Evolutionary conservation across 2,329 filamentous ascomycete genomes (phyloP).

Genomic region (Magnaporthiopsis rhizophila): DNA sequence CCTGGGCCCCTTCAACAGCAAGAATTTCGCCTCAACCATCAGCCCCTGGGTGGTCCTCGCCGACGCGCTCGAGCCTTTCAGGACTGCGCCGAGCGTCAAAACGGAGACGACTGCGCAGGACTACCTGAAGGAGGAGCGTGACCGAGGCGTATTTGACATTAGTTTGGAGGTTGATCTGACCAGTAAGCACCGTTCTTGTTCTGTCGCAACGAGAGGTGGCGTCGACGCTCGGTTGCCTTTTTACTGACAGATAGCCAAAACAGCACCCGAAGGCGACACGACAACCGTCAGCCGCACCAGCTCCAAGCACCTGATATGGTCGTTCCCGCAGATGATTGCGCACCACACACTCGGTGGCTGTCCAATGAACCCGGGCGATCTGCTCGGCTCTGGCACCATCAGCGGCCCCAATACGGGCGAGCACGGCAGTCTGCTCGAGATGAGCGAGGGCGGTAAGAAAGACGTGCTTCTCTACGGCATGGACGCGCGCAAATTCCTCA

Average conservation of each 20-base stretch:
- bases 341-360: slow-evolving; percentile 76
- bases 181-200: not conserved
- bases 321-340: slow-evolving; percentile 76
- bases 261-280: slow-evolving; percentile 36
- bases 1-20: slow-evolving; percentile 72
- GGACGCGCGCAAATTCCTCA: slow-evolving; percentile 33
- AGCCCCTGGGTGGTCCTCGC: slow-evolving; percentile 72
- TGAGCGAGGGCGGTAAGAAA: slow-evolving; percentile 36
- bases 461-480: slow-evolving; percentile 31
- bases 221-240: not conserved
- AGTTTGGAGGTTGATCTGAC: slow-evolving; percentile 9
- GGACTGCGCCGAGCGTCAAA: slow-evolving; percentile 21
- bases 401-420: slow-evolving; percentile 29
- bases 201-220: too few species aligned
- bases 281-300: slow-evolving; percentile 54
- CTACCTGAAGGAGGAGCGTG: slow-evolving; percentile 50
- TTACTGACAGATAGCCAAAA: not conserved
- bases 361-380: slow-evolving; percentile 37
- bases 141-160: slow-evolving; percentile 33
- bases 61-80: slow-evolving; percentile 60
- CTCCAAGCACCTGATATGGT: slow-evolving; percentile 60
- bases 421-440: slow-evolving; percentile 36
- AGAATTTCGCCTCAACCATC: slow-evolving; percentile 75
- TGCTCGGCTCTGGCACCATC: slow-evolving; percentile 75
- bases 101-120: slow-evolving; percentile 26